Evolutionary conservation across 495 filamentous ascomycete genomes (phyloP), one percentile per base, ranked within the genome.

Genomic region (Staphylotrichum longicolle): DNA sequence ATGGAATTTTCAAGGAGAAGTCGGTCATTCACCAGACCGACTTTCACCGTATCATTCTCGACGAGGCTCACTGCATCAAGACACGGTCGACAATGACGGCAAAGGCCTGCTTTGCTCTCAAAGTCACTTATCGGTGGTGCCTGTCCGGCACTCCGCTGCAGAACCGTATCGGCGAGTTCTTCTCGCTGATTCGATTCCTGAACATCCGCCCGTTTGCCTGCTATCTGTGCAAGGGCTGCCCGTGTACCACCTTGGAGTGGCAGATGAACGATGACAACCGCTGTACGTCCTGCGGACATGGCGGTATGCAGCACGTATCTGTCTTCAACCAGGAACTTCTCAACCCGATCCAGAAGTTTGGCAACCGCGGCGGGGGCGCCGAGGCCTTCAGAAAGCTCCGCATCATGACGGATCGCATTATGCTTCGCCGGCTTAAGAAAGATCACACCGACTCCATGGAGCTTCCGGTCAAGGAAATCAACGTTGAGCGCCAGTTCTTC

Each of bases 41-140:
- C 4, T 98, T 91, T 57, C 93, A 98, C 72, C 89, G 94, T 33
- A 82, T 96, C 61, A 91, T 98, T 61, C 85, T 98, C 4, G 94
- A 98, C 62, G 94, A 98, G 74, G 94, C 93, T 5, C 94, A 98
- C 74, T 93, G 87, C 71, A 97, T 98, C 77, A 98, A 98, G 82
- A 85, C 86, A 65, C 85, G 91, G 39, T 87, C 83, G 10, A 93
- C 90, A n/a, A 86, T 90, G 74, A 91, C 91, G 48, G 91, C 93
- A n/a, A 91, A 89, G 68, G 91, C 92, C 27, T 96, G 93, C 73
- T 96, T 96, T 72, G 92, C 93, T 1, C 77, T 98, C 50, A 85
- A 90, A 49, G 88, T 87, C 57, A 84, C 83, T 14, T 93, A 93
- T 70, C 96, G 93, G 63, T 96, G 94, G 89, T 98, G 94, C 68